phyloP scores from a whole-genome alignment of 2,329 filamentous ascomycete genomes.

The Coniochaeta sp. region DNA sequence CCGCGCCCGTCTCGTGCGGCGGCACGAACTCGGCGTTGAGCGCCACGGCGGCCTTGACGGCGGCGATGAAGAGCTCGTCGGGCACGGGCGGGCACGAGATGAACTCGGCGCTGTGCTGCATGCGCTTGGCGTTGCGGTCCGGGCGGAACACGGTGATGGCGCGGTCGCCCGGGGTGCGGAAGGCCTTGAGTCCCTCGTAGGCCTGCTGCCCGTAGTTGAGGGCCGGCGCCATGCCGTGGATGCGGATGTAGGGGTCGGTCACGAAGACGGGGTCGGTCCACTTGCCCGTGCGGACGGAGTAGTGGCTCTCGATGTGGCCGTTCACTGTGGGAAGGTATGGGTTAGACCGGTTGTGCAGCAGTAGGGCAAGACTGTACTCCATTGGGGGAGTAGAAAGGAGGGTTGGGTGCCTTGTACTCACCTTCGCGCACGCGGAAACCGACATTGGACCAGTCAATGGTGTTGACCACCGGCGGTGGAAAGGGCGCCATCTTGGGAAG shows the following conservation, averaged over 20 bases:
- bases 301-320: conserved; percentile 86
- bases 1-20: conserved; percentile 78
- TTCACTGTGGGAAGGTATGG: conserved; percentile 55
- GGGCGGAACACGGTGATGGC: conserved; percentile 83
- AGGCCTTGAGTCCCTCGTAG: conserved; percentile 97
- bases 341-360: background rate
- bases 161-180: conserved; percentile 65
- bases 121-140: conserved; percentile 71
- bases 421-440: conserved; percentile 91
- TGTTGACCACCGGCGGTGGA: conserved; percentile 69
- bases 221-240: conserved; percentile 92
- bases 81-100: conserved; percentile 80
- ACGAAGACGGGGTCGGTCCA: conserved; percentile 79
- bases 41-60: conserved; percentile 72
- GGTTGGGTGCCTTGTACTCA: conserved; percentile 20
- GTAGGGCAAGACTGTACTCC: too few relatives aligned
- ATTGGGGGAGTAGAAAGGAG: background rate
- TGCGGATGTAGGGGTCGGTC: conserved; percentile 71
- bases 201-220: conserved; percentile 97
- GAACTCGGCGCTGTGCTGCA: conserved; percentile 78
- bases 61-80: conserved; percentile 65
- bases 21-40: conserved; percentile 89
- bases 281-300: conserved; percentile 63
- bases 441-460: conserved; percentile 89
- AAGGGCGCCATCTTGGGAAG: conserved; percentile 45